These are phyloP conservation scores for Trichocladium antarcticum DNA, from an alignment of 495 filamentous ascomycete genomes.

Conservation along the genomic window DNA sequence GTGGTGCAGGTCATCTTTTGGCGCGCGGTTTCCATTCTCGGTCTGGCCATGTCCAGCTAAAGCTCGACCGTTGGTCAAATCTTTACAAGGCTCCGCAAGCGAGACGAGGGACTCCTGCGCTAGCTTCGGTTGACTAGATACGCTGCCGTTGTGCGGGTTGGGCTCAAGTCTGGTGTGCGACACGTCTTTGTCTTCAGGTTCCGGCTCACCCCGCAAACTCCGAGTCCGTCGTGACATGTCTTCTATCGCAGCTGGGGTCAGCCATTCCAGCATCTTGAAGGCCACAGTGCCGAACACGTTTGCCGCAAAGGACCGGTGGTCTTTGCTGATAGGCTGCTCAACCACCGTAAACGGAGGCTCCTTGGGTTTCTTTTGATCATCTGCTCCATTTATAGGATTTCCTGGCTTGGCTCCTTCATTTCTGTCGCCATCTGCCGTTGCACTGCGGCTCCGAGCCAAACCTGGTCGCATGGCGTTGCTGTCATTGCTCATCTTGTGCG, in stretches of 20 bases:
- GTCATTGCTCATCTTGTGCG: conserved; percentile 4
- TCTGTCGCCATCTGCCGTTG: neutral
- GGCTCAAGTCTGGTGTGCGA: neutral
- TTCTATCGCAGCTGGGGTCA: conserved; percentile 45
- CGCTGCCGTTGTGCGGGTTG: neutral
- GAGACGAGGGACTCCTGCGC: neutral
- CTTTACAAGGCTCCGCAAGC: neutral
- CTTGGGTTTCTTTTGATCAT: neutral
- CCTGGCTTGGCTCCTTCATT: neutral
- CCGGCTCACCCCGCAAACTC: conserved; percentile 7
- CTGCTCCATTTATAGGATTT: neutral
- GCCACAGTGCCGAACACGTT: conserved; percentile 69
- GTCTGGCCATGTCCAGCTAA: neutral
- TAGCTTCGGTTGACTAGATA: neutral
- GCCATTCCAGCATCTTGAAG: conserved; percentile 71
- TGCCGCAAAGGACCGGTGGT: conserved; percentile 76
- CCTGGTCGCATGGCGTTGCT: neutral
- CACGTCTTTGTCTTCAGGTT: neutral
- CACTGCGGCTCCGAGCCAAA: conserved; percentile 9
- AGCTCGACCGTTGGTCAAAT: neutral
- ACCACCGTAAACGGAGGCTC: conserved; percentile 19
- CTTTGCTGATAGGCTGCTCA: conserved; percentile 49
- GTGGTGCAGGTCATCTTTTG: conserved; percentile 13
- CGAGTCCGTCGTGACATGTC: conserved; percentile 28
- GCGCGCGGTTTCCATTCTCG: neutral